These are phyloP conservation scores for Trichoderma asperelloides DNA, from an alignment of 495 filamentous ascomycete species.

Conservation along the genomic window DNA sequence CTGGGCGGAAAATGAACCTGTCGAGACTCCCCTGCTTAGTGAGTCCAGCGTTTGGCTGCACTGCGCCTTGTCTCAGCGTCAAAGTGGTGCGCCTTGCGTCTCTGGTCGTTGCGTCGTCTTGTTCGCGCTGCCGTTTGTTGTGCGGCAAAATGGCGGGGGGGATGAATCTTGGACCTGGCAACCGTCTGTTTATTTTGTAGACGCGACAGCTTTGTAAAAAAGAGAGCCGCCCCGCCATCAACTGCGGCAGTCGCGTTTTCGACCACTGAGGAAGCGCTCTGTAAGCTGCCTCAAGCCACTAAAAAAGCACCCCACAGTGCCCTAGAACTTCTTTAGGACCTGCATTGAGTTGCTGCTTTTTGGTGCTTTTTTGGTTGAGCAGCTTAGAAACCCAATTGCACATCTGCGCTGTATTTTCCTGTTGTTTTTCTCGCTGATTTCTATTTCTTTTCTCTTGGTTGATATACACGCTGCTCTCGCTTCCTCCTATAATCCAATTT, in stretches of 20 bases:
- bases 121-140: background rate
- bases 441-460: background rate
- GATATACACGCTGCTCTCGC: background rate
- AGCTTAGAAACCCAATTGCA: background rate
- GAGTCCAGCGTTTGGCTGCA: background rate
- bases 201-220: background rate
- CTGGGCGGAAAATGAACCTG: background rate
- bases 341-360: background rate
- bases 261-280: background rate
- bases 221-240: background rate
- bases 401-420: background rate
- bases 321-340: background rate
- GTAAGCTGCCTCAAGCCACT: conserved; percentile 1
- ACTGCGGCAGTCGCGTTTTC: background rate
- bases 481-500: background rate
- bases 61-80: background rate
- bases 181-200: conserved; percentile 22
- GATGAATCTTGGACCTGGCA: conserved; percentile 4
- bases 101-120: background rate
- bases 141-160: background rate
- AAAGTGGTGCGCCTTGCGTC: background rate
- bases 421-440: background rate
- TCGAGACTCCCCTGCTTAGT: background rate
- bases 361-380: background rate
- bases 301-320: background rate